Evolutionary conservation across 1,284 basidiomycete species (phyloP).

Genomic region (Rhodotorula sp.): DNA sequence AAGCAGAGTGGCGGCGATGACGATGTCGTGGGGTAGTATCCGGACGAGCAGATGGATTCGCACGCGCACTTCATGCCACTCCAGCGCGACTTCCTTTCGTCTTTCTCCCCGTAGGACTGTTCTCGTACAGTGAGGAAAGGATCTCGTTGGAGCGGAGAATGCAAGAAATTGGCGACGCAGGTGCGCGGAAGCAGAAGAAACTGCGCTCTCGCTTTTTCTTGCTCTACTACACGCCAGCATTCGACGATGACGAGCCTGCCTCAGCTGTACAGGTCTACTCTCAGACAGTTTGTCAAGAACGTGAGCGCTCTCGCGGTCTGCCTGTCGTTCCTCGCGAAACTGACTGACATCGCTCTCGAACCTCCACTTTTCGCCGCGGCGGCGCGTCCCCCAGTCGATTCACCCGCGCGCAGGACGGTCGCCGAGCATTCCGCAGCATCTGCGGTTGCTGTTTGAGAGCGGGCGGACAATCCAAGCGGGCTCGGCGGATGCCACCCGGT

Average conservation of each 20-base stretch:
- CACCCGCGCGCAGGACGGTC: constrained; percentile 30
- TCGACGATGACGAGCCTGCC: constrained; percentile 20
- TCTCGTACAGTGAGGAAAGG: no score
- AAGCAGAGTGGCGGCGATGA: background rate
- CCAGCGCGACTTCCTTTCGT: no score
- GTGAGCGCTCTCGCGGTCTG: constrained; percentile 12
- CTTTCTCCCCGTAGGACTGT: no score
- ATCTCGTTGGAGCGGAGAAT: no score
- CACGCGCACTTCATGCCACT: no score
- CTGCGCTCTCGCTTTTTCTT: background rate
- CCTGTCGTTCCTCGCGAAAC: background rate
- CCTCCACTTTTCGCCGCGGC: background rate
- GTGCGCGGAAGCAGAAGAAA: background rate
- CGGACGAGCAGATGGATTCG: no score
- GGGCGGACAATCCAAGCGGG: constrained; percentile 15
- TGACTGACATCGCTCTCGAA: background rate
- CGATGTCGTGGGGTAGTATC: background rate
- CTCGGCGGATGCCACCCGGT: constrained; percentile 6
- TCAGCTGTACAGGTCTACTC: constrained; percentile 30
- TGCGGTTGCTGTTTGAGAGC: constrained; percentile 31
- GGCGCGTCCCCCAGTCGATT: constrained; percentile 26
- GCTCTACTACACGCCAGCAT: background rate
- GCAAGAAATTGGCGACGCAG: background rate
- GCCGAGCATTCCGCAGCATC: constrained; percentile 25
- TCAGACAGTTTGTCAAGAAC: constrained; percentile 37